Percentiles rank a stretch among this genome's conserved stretches.
Conservation (phyloP, 192 early-diverging fungal species). For the Entomortierella beljakovae region DNA sequence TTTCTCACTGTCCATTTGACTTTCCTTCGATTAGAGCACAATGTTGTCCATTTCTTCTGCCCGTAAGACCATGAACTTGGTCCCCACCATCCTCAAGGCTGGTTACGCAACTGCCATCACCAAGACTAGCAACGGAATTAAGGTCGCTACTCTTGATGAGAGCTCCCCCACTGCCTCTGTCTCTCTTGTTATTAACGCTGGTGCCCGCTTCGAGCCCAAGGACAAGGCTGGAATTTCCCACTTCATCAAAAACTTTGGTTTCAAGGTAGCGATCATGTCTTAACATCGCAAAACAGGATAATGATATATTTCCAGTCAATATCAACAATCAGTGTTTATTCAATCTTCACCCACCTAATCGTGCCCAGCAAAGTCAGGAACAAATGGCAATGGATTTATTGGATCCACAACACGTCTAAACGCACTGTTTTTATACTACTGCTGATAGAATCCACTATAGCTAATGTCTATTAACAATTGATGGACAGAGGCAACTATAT, state of each 20-base stretch:
- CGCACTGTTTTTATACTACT: too few relatives aligned
- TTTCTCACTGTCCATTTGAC: neutral
- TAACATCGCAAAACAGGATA: neutral
- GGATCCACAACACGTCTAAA: too few relatives aligned
- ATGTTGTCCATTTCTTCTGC: constrained; percentile 58
- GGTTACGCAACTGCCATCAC: constrained; percentile 63
- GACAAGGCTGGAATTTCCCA: constrained; percentile 87
- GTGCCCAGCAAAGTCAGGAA: too few relatives aligned
- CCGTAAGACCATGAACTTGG: constrained; percentile 63
- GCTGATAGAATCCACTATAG: too few relatives aligned
- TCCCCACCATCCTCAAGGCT: constrained; percentile 61
- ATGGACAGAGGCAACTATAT: too few relatives aligned
- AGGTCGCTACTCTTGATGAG: constrained; percentile 74
- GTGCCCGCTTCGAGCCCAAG: constrained; percentile 84
- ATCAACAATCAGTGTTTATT: too few relatives aligned
- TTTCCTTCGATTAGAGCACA: constrained; percentile 13
- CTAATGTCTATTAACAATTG: too few relatives aligned
- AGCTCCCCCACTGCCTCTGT: constrained; percentile 78
- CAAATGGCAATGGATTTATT: too few relatives aligned
- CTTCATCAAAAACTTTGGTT: constrained; percentile 89
- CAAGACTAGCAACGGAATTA: constrained; percentile 67
- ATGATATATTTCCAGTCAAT: too few relatives aligned
- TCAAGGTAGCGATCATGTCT: constrained; percentile 72
- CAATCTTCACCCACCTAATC: too few relatives aligned
- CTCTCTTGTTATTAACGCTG: constrained; percentile 90